A percentile compares a stretch with the other conserved stretches of the same genome.
Conservation (phyloP, 805 yeast species). For the Candida andamanensis region DNA sequence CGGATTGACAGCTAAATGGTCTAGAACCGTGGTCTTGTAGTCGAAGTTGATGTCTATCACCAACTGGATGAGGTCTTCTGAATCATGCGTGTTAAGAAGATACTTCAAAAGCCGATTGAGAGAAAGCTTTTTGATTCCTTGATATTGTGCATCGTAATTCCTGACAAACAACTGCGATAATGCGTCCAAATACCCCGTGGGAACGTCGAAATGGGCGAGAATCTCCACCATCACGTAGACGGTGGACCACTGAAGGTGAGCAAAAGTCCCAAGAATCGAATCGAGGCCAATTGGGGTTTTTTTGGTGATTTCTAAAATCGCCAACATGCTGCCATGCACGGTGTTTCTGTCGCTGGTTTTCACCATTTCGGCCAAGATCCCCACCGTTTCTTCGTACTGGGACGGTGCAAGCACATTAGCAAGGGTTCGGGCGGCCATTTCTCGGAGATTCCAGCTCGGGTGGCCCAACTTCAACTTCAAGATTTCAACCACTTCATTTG, state of each 20-base stretch:
- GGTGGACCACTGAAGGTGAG: slow-evolving; percentile 23
- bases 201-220: slow-evolving; percentile 4
- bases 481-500: slow-evolving; percentile 48
- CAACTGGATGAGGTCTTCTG: slow-evolving; percentile 1
- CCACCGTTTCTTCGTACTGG: no score
- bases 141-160: slow-evolving; percentile 15
- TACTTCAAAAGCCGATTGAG: slow-evolving; percentile 5
- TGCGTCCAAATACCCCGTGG: slow-evolving; percentile 8
- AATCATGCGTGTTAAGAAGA: slow-evolving; percentile 1
- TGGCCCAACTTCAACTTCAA: slow-evolving; percentile 47
- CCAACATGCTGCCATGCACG: slow-evolving; percentile 56
- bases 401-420: no score
- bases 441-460: slow-evolving; percentile 77
- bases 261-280: neutral
- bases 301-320: slow-evolving; percentile 21
- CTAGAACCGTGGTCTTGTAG: slow-evolving; percentile 1
- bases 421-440: slow-evolving; percentile 73
- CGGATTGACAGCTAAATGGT: no score
- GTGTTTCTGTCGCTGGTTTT: slow-evolving; percentile 10
- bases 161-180: slow-evolving; percentile 33
- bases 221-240: slow-evolving; percentile 26
- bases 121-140: slow-evolving; percentile 9
- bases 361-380: no score
- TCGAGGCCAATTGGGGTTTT: slow-evolving; percentile 2
- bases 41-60: neutral